These are phyloP conservation scores for Cronartium quercuum DNA, from an alignment of 1,284 basidiomycete species.

Conservation along the genomic window DNA sequence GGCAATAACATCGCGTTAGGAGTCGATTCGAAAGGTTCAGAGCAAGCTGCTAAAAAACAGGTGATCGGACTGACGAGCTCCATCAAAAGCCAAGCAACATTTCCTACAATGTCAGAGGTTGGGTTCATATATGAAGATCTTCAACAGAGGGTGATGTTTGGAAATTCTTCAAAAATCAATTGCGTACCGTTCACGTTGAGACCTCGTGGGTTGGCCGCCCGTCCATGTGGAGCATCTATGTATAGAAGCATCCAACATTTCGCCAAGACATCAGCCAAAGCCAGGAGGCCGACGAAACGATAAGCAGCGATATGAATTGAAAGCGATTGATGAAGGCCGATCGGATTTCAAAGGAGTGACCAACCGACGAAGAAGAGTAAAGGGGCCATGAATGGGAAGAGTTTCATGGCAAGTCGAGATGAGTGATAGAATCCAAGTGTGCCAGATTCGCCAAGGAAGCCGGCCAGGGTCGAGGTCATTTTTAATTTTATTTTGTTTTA, in stretches of 20 bases:
- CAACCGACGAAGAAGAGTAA: slow-evolving; percentile 34
- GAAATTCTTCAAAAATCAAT: background rate
- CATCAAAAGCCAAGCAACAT: slow-evolving; percentile 72
- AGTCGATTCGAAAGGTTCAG: slow-evolving; percentile 39
- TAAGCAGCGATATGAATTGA: too few species aligned
- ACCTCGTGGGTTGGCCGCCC: slow-evolving; percentile 58
- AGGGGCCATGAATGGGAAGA: slow-evolving; percentile 45
- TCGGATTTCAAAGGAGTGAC: background rate
- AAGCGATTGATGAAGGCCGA: too few species aligned
- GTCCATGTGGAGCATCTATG: slow-evolving; percentile 67
- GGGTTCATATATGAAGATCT: background rate
- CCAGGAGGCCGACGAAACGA: too few species aligned
- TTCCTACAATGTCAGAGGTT: slow-evolving; percentile 53
- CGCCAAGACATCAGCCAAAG: background rate
- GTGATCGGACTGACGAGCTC: slow-evolving; percentile 67
- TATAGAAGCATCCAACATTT: slow-evolving; percentile 48
- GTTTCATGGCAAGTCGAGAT: background rate
- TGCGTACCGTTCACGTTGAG: slow-evolving; percentile 57
- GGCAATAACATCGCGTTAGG: too few species aligned
- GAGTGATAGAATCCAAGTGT: background rate
- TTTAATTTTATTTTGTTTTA: too few species aligned
- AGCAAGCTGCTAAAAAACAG: slow-evolving; percentile 55
- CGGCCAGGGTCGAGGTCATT: too few species aligned
- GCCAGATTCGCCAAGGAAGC: background rate
- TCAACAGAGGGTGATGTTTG: too few species aligned